phyloP scores from a whole-genome alignment of 208 protist species.

The Trypanosoma melophagium region DNA sequence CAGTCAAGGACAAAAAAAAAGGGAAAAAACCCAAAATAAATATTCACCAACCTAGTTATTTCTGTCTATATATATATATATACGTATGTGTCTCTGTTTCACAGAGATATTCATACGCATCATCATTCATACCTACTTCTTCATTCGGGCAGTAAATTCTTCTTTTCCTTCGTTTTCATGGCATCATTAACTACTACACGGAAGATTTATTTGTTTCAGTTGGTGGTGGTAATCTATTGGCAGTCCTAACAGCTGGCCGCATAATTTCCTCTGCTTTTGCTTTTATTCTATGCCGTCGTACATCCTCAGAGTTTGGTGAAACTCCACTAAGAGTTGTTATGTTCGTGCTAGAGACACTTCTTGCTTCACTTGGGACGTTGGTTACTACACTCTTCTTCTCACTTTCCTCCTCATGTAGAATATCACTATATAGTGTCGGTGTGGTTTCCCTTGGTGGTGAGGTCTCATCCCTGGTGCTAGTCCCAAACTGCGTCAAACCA shows the following conservation, averaged over 20 bases:
- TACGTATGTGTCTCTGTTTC: constrained; percentile 2
- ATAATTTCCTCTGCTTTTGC: constrained; percentile 12
- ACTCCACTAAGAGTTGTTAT: background rate
- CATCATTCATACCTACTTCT: background rate
- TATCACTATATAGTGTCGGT: too few species aligned
- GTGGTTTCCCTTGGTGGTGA: too few species aligned
- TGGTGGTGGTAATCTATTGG: background rate
- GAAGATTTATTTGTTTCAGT: too few species aligned
- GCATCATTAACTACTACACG: too few species aligned
- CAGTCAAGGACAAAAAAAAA: too few species aligned
- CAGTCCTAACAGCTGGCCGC: constrained; percentile 9
- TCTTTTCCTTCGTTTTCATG: background rate
- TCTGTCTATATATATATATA: constrained; percentile 16
- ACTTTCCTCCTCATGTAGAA: too few species aligned
- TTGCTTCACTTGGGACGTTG: too few species aligned
- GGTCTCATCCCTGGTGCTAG: background rate
- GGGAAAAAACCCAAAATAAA: too few species aligned
- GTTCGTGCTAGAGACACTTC: too few species aligned
- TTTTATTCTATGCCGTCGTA: constrained; percentile 4
- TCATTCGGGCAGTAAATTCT: background rate
- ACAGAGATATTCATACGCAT: constrained; percentile 2
- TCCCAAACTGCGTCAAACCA: background rate
- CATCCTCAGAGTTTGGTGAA: constrained; percentile 12
- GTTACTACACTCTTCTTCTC: too few species aligned
- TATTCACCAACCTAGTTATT: too few species aligned